Percentiles rank a stretch among this genome's conserved stretches.
phyloP scores from a whole-genome alignment of 192 early-diverging fungal genomes.

The Backusella tuberculispora region DNA sequence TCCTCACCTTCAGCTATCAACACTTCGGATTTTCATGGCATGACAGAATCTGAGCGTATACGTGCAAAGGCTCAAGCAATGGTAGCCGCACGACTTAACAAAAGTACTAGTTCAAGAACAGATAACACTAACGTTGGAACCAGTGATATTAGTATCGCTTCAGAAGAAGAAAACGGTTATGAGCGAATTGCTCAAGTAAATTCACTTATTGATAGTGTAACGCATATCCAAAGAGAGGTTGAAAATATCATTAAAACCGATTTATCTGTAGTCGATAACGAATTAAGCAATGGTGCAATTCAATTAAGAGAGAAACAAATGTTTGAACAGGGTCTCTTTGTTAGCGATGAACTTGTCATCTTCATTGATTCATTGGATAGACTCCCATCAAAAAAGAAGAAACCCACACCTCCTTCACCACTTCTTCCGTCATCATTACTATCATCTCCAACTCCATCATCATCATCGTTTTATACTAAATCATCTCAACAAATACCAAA shows the following conservation, averaged over 20 bases:
- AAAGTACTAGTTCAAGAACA: conserved; percentile 10
- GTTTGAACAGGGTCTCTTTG: conserved; percentile 43
- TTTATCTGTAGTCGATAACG: conserved; percentile 20
- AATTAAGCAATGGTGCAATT: not conserved
- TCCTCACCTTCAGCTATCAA: not conserved
- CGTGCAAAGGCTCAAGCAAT: conserved; percentile 53
- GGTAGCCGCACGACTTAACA: conserved; percentile 47
- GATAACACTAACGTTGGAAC: not conserved
- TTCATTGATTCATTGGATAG: conserved; percentile 35
- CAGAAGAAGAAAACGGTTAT: not conserved
- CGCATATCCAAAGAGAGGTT: not conserved
- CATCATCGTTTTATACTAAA: not conserved
- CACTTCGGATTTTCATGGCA: not conserved
- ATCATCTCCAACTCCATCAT: not conserved
- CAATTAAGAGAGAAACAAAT: conserved; percentile 28
- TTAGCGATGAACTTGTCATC: conserved; percentile 29
- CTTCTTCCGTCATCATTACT: not conserved
- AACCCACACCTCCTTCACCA: not conserved
- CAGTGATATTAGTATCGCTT: not conserved
- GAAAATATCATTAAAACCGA: conserved; percentile 11
- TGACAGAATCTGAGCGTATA: conserved; percentile 53
- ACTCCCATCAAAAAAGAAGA: not conserved
- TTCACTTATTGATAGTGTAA: not conserved
- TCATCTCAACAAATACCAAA: not conserved
- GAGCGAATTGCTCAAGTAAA: not conserved